phyloP scores from a whole-genome alignment of 805 yeast species.

The Kodamaea sagamina region DNA sequence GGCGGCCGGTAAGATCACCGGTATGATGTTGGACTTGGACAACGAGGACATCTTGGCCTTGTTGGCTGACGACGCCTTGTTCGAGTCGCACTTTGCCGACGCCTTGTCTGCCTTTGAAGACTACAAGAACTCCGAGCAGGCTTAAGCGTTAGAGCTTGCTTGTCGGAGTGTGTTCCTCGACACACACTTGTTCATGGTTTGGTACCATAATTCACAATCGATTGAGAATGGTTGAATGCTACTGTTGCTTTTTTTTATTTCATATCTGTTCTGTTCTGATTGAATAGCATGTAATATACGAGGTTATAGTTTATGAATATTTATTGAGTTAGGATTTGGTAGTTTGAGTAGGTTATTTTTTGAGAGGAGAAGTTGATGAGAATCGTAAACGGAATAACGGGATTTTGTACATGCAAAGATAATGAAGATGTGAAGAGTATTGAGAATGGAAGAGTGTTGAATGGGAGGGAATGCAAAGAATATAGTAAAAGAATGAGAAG shows the following conservation, averaged over 20 bases:
- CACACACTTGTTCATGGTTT: constrained; percentile 2
- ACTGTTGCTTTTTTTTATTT: constrained; percentile 12
- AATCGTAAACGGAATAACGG: too few species aligned
- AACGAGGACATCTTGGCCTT: constrained; percentile 85
- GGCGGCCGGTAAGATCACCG: constrained; percentile 98
- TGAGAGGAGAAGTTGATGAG: too few species aligned
- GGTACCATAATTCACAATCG: constrained; percentile 3
- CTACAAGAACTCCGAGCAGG: constrained; percentile 61
- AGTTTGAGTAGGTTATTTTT: too few species aligned
- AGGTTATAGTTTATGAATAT: constrained; percentile 10
- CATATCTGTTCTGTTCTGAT: constrained; percentile 5
- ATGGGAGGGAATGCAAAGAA: too few species aligned
- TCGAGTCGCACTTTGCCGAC: constrained; percentile 89
- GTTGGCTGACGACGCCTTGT: constrained; percentile 85
- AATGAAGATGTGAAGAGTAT: too few species aligned
- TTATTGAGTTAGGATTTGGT: neutral
- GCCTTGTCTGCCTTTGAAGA: constrained; percentile 93
- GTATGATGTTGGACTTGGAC: constrained; percentile 97
- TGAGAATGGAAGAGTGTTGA: too few species aligned
- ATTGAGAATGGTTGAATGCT: constrained; percentile 10
- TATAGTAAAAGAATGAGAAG: too few species aligned
- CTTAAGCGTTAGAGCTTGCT: constrained; percentile 9
- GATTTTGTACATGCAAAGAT: too few species aligned
- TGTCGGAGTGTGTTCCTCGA: neutral
- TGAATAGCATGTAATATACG: constrained; percentile 12